Conservation (phyloP, 495 filamentous ascomycete species). For the Talaromyces wortmannii region DNA sequence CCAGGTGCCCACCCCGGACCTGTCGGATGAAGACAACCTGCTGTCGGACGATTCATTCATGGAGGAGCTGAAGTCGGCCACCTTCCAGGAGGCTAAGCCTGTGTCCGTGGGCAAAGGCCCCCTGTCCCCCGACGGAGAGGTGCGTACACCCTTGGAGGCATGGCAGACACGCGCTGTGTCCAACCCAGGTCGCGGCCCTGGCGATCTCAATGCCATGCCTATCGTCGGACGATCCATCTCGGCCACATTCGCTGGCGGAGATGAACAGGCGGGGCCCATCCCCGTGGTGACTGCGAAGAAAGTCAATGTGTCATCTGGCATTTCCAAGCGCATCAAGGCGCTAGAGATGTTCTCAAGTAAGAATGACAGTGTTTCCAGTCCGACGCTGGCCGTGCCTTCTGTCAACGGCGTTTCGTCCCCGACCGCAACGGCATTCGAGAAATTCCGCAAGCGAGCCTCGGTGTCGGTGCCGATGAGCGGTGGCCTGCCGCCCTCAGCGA, state of each 20-base stretch:
- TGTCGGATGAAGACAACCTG: constrained; percentile 56
- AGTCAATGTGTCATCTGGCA: constrained; percentile 77
- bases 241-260: constrained; percentile 23
- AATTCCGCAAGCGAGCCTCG: constrained; percentile 35
- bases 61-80: constrained; percentile 80
- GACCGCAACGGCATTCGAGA: constrained; percentile 29
- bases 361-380: constrained; percentile 30
- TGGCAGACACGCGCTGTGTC: constrained; percentile 47
- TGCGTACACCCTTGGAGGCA: constrained; percentile 18
- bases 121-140: constrained; percentile 47
- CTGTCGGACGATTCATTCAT: constrained; percentile 82
- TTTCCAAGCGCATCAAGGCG: constrained; percentile 84
- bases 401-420: constrained; percentile 2
- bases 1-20: constrained; percentile 43
- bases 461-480: constrained; percentile 23
- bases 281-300: constrained; percentile 56
- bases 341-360: constrained; percentile 64
- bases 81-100: constrained; percentile 75
- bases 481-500: constrained; percentile 18
- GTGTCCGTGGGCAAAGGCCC: constrained; percentile 82
- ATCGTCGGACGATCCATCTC: constrained; percentile 31
- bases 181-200: constrained; percentile 26
- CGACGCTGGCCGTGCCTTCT: constrained; percentile 14
- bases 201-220: constrained; percentile 37
- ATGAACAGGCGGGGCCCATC: constrained; percentile 8